Conservation (phyloP, 1,284 basidiomycete genomes). For the Cryptococcus depauperatus region DNA sequence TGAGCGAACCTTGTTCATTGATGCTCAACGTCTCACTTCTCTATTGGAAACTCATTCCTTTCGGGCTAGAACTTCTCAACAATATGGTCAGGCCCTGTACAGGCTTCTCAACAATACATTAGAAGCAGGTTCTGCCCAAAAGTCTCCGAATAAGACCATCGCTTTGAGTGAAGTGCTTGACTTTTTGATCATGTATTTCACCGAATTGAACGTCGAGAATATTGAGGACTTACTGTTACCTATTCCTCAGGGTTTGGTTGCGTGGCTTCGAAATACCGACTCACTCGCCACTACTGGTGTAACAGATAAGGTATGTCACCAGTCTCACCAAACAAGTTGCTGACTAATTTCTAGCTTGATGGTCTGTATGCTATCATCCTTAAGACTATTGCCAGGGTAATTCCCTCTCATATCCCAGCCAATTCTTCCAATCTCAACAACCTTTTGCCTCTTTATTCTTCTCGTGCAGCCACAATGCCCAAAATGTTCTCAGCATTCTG, state of each 20-base stretch:
- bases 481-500: constrained; percentile 35
- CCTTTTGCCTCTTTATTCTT: constrained; percentile 29
- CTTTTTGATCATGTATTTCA: neutral
- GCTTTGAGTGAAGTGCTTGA: no score
- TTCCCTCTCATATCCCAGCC: constrained; percentile 17
- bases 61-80: no score
- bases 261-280: neutral
- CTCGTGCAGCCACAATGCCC: constrained; percentile 20
- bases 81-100: no score
- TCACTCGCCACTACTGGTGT: neutral
- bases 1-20: no score
- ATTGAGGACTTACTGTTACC: neutral
- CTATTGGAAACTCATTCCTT: no score
- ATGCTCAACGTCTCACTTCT: no score
- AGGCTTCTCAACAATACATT: no score
- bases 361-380: constrained; percentile 29
- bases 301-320: neutral
- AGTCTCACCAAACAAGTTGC: neutral
- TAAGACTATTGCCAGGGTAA: constrained; percentile 15
- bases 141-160: no score
- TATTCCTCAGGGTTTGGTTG: neutral
- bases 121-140: no score
- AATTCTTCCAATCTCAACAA: constrained; percentile 21
- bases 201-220: neutral
- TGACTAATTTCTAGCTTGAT: neutral